These are phyloP conservation scores for Ceratocystis colombiana DNA, from an alignment of 2,329 filamentous ascomycete species.

Conservation along the genomic window DNA sequence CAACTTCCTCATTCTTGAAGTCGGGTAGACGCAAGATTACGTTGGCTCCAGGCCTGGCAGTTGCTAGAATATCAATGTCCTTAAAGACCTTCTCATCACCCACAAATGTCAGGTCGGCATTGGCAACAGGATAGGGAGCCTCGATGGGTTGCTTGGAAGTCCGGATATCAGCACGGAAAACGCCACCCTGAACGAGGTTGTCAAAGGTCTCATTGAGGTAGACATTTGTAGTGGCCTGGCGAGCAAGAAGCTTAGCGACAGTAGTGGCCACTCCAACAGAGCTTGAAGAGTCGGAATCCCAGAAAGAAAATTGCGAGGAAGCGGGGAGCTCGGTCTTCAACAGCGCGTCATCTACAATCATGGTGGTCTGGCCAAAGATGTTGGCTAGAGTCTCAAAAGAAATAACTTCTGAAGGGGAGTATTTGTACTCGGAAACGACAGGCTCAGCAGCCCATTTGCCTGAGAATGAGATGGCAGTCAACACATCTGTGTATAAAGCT, in stretches of 20 bases:
- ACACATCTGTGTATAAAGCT: constrained; percentile 81
- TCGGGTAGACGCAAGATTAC: constrained; percentile 66
- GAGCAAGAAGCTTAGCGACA: constrained; percentile 53
- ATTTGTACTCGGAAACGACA: constrained; percentile 75
- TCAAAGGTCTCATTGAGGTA: constrained; percentile 53
- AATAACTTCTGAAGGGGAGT: constrained; percentile 55
- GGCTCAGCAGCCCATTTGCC: constrained; percentile 53
- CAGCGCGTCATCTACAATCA: constrained; percentile 42
- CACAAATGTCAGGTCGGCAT: constrained; percentile 69
- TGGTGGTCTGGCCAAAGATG: constrained; percentile 42
- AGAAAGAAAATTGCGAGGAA: constrained; percentile 73
- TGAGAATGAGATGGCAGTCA: constrained; percentile 74
- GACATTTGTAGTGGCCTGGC: constrained; percentile 57
- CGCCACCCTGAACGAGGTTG: constrained; percentile 63
- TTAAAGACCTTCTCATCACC: constrained; percentile 71
- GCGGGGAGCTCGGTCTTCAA: constrained; percentile 36
- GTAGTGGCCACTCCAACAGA: constrained; percentile 54
- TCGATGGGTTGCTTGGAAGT: constrained; percentile 74
- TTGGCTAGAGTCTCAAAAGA: constrained; percentile 46
- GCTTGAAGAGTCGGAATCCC: constrained; percentile 71
- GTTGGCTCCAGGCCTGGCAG: constrained; percentile 58
- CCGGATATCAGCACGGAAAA: constrained; percentile 74
- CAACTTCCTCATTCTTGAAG: constrained; percentile 77
- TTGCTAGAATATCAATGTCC: constrained; percentile 62
- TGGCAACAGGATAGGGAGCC: constrained; percentile 67